Percentiles rank a stretch among this genome's conserved stretches.
Conservation (phyloP, 352 stramenopile genomes). For the Detonula confervacea region DNA sequence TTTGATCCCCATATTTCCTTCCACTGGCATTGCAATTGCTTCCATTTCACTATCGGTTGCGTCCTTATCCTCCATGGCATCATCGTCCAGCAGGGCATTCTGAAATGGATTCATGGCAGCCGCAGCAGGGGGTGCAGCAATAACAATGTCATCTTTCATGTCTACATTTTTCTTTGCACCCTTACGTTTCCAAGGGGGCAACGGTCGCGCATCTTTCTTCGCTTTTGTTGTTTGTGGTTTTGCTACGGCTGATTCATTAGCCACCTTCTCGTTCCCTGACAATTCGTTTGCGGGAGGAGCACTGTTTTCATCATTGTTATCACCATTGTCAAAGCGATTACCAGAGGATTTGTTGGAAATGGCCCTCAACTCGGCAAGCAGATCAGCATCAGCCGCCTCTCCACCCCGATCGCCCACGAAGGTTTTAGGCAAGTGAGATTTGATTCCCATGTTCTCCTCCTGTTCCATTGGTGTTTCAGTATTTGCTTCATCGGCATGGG, state of each 20-base stretch:
- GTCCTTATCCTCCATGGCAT: no score
- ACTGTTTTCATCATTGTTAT: slow-evolving; percentile 22
- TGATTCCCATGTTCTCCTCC: slow-evolving; percentile 8
- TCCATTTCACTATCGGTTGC: no score
- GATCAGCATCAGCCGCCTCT: not conserved
- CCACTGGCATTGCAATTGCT: no score
- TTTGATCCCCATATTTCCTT: slow-evolving; percentile 3
- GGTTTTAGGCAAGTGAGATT: slow-evolving; percentile 39
- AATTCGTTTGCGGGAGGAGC: not conserved
- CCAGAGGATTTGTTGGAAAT: slow-evolving; percentile 42
- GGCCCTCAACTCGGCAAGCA: slow-evolving; percentile 28
- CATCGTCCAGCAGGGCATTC: no score
- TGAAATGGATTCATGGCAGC: no score
- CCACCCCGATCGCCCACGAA: slow-evolving; percentile 53
- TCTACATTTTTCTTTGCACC: not conserved
- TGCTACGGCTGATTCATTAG: not conserved
- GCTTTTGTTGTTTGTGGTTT: slow-evolving; percentile 4
- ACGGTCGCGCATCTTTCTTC: not conserved
- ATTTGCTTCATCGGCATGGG: not conserved
- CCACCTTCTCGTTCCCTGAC: not conserved
- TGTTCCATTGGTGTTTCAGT: not conserved
- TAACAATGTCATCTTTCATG: not conserved
- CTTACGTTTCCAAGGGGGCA: slow-evolving; percentile 33
- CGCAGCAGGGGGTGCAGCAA: no score
- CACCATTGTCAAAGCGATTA: slow-evolving; percentile 56